phyloP scores from a whole-genome alignment of 805 yeast species.

The Barnettozyma sp. region DNA sequence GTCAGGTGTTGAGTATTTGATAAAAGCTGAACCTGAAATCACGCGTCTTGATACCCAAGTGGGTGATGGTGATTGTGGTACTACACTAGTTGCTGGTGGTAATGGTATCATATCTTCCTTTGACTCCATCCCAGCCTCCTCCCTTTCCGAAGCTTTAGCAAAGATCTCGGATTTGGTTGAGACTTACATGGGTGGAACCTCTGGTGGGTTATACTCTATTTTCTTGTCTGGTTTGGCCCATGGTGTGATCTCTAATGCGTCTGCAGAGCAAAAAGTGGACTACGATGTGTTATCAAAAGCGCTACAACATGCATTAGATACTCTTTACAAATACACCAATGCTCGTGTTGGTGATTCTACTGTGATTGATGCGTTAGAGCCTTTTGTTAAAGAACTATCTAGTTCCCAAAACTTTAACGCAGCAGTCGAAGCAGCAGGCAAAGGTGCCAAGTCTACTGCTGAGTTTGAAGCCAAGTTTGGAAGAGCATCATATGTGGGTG shows the following conservation, averaged over 20 bases:
- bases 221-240: slow-evolving; percentile 70
- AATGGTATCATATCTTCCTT: slow-evolving; percentile 57
- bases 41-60: slow-evolving; percentile 82
- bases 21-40: slow-evolving; percentile 72
- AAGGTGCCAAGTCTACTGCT: slow-evolving; percentile 74
- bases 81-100: slow-evolving; percentile 79
- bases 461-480: slow-evolving; percentile 81
- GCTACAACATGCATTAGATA: slow-evolving; percentile 51
- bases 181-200: slow-evolving; percentile 94
- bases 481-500: slow-evolving; percentile 88
- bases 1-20: slow-evolving; percentile 44
- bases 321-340: slow-evolving; percentile 77
- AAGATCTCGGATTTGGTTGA: slow-evolving; percentile 79
- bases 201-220: slow-evolving; percentile 89
- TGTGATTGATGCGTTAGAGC: slow-evolving; percentile 80
- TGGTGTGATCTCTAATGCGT: slow-evolving; percentile 31
- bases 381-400: slow-evolving; percentile 63
- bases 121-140: slow-evolving; percentile 32
- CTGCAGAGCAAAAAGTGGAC: slow-evolving; percentile 26
- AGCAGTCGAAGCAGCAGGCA: slow-evolving; percentile 63
- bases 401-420: slow-evolving; percentile 42
- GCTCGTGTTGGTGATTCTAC: slow-evolving; percentile 90
- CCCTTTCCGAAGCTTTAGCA: slow-evolving; percentile 50
- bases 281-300: slow-evolving; percentile 39
- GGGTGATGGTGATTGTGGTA: slow-evolving; percentile 98